Percentiles rank a stretch among this genome's conserved stretches.
These are phyloP conservation scores for Epichloe sylvatica DNA, from an alignment of 2,329 filamentous ascomycete genomes.

Conservation along the genomic window DNA sequence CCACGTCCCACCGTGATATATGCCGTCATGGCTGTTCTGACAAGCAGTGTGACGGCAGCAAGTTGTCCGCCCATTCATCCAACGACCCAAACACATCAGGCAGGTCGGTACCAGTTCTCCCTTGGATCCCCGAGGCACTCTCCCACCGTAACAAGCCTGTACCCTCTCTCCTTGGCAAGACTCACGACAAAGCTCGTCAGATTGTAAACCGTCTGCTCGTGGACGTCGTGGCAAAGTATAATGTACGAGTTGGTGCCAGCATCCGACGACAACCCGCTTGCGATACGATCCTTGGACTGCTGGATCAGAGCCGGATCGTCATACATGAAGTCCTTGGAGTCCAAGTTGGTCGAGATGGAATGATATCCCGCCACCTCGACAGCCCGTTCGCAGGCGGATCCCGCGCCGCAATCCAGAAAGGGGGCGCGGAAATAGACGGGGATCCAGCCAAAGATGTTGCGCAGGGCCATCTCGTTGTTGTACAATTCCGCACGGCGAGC, in stretches of 20 bases:
- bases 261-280: constrained; percentile 21
- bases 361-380: constrained; percentile 36
- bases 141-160: constrained; percentile 37
- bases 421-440: constrained; percentile 32
- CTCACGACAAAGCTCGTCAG: constrained; percentile 13
- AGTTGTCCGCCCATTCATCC: too few relatives aligned
- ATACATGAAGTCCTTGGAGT: constrained; percentile 48
- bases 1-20: too few relatives aligned
- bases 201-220: constrained; percentile 30
- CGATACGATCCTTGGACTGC: constrained; percentile 26
- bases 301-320: constrained; percentile 34
- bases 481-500: constrained; percentile 26
- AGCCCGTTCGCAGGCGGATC: constrained; percentile 24
- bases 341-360: constrained; percentile 41
- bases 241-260: constrained; percentile 27
- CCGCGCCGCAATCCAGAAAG: constrained; percentile 27
- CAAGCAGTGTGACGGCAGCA: too few relatives aligned
- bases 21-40: too few relatives aligned
- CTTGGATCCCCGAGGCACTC: constrained; percentile 40
- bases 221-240: constrained; percentile 39
- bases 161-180: constrained; percentile 8
- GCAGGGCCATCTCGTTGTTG: constrained; percentile 31
- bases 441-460: constrained; percentile 26
- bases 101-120: constrained; percentile 37
- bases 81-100: not conserved